Conservation (phyloP, 345 rosid genomes). For the Populus alba region DNA sequence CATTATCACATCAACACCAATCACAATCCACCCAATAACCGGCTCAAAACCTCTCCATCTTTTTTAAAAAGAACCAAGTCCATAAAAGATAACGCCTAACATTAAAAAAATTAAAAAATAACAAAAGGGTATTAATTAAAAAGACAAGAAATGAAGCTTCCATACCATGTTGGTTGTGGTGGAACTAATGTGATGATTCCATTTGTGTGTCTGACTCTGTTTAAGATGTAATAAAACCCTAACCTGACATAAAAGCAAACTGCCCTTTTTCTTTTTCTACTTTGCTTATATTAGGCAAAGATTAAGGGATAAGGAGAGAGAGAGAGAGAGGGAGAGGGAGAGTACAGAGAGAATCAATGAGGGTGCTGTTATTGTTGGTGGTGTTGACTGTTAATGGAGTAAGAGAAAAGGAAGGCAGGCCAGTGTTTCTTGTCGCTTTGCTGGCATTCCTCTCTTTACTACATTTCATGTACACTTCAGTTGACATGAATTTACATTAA, state of each 20-base stretch:
- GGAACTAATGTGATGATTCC: conserved; percentile 19
- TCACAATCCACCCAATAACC: conserved; percentile 25
- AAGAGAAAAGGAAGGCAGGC: conserved; percentile 8
- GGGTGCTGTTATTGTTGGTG: neutral
- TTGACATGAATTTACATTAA: neutral
- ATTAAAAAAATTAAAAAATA: neutral
- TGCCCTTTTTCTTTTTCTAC: neutral
- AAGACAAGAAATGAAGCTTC: conserved; percentile 26
- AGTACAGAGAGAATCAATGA: neutral
- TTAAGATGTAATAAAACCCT: conserved; percentile 21
- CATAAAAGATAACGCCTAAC: neutral
- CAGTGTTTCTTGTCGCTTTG: conserved; percentile 4
- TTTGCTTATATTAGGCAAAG: neutral
- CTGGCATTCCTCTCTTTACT: conserved; percentile 10
- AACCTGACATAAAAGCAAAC: conserved; percentile 14
- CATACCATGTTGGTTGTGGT: conserved; percentile 25
- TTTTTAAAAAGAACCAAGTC: too few relatives aligned
- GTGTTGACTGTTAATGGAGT: conserved; percentile 12
- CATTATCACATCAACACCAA: conserved; percentile 7
- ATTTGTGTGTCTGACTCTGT: neutral
- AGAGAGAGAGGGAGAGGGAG: neutral
- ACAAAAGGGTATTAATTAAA: conserved; percentile 5
- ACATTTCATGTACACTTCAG: neutral
- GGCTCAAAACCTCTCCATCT: neutral
- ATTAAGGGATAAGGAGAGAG: conserved; percentile 17